Evolutionary conservation across 805 yeast species (phyloP), one percentile per base, ranked within the genome.

Genomic region (Citeromyces nyonsensis): DNA sequence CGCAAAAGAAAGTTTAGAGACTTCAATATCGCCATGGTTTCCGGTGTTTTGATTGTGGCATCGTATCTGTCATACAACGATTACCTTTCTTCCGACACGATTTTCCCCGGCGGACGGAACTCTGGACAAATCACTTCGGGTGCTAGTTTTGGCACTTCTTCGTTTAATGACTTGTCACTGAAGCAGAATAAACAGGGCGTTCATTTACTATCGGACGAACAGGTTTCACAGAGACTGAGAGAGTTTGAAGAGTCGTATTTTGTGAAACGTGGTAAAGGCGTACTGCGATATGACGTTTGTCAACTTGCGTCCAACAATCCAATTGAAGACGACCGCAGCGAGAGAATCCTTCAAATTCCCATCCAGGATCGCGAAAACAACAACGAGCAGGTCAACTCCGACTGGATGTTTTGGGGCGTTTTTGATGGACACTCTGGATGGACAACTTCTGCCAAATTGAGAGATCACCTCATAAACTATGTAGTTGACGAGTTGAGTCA

Each of bases 361-460:
- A 58, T 79, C n/a, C 73, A 70, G 44, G 82, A 75, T 36, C 41
- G 45, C 32, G 72, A 69, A 37, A 61, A 70, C 33, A 51, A 66
- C 40, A 61, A 65, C 52, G 44, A 57, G 44, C 15, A 26, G 14
- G 53, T 59, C n/a, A 54, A 54, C 15, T 48, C 66, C 1, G 95
- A 88, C 51, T 78, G 95, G 80, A 79, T 81, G 68, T 84, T 91
- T 48, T 91, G 94, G 70, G 95, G 97, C 4, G 72, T 91, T 0
- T 88, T 78, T 49, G 98, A 91, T 53, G 98, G 98, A 9, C 98
- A 91, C 54, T 85, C 94, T 3, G 98, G 98, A 14, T 85, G 94
- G 74, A 81, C 82, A 40, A 91, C 98, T 2, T 73, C 88, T 35
- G 69, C 81, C n/a, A 82, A 76, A 49, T 64, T 91, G 38, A 66